Conservation (phyloP, 129 eudicot species). For the Scalesia atractyloides region DNA sequence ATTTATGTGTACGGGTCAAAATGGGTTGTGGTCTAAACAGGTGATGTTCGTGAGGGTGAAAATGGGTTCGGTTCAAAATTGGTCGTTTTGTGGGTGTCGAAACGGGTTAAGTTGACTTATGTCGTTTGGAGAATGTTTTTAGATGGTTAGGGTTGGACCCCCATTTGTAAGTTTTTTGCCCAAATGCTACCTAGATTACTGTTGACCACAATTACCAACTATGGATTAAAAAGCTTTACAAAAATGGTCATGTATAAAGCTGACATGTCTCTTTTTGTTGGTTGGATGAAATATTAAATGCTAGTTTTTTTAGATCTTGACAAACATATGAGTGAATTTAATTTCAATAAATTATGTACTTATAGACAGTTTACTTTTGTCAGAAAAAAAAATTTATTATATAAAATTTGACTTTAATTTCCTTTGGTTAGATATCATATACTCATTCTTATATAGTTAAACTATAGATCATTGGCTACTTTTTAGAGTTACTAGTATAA, state of each 20-base stretch:
- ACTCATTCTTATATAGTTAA: no score
- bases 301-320: conserved; percentile 3
- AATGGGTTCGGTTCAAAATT: not conserved
- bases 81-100: not conserved
- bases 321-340: not conserved
- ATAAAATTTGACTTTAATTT: no score
- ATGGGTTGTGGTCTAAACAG: not conserved
- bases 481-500: no score
- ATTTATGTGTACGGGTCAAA: not conserved
- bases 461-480: no score
- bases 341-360: not conserved
- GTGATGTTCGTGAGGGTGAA: not conserved
- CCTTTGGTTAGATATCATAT: no score
- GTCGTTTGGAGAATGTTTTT: conserved; percentile 8
- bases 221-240: conserved; percentile 28
- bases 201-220: conserved; percentile 24
- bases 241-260: conserved; percentile 36
- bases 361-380: not conserved
- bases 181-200: conserved; percentile 22
- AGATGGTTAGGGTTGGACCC: not conserved
- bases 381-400: not conserved
- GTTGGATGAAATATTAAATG: conserved; percentile 33
- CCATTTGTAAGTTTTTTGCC: not conserved
- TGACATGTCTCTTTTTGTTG: conserved; percentile 30
- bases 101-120: not conserved